These are phyloP conservation scores for Leishmania lainsoni DNA, from an alignment of 208 protist species.

Conservation along the genomic window DNA sequence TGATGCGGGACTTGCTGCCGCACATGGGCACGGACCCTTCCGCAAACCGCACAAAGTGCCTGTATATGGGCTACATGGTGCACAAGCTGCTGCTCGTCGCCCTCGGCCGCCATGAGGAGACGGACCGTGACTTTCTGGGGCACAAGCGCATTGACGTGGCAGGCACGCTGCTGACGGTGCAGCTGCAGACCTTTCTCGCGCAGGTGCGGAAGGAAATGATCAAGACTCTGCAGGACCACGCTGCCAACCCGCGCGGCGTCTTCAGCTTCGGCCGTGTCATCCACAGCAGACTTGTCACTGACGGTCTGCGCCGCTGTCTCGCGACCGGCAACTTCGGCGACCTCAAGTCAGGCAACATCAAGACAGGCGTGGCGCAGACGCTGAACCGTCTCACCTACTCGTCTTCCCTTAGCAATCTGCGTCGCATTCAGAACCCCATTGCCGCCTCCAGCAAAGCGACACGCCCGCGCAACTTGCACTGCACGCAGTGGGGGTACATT, in stretches of 20 bases:
- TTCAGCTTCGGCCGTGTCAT: constrained; percentile 90
- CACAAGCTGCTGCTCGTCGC: constrained; percentile 95
- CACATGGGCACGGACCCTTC: constrained; percentile 88
- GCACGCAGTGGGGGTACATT: constrained; percentile 99
- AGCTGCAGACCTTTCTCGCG: constrained; percentile 95
- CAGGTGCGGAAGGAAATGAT: constrained; percentile 98
- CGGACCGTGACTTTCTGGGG: constrained; percentile 99
- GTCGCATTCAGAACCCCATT: constrained; percentile 99
- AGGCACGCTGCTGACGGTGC: constrained; percentile 96
- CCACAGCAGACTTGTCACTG: constrained; percentile 94
- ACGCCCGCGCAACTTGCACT: constrained; percentile 95
- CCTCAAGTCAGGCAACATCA: constrained; percentile 98
- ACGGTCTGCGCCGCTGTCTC: constrained; percentile 97
- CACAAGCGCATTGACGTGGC: constrained; percentile 99
- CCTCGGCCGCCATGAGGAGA: constrained; percentile 86
- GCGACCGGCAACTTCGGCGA: constrained; percentile 99
- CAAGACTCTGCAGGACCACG: constrained; percentile 85
- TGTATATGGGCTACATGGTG: constrained; percentile 98
- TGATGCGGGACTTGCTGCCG: constrained; percentile 91
- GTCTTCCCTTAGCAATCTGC: constrained; percentile 98
- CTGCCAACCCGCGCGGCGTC: constrained; percentile 50
- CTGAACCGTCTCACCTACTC: constrained; percentile 98
- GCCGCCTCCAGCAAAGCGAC: constrained; percentile 99
- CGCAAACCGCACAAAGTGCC: constrained; percentile 93
- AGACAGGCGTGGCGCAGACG: constrained; percentile 96